Evolutionary conservation across 2,329 filamentous ascomycete genomes (phyloP).

Genomic region (Daldinia eschscholtzii): DNA sequence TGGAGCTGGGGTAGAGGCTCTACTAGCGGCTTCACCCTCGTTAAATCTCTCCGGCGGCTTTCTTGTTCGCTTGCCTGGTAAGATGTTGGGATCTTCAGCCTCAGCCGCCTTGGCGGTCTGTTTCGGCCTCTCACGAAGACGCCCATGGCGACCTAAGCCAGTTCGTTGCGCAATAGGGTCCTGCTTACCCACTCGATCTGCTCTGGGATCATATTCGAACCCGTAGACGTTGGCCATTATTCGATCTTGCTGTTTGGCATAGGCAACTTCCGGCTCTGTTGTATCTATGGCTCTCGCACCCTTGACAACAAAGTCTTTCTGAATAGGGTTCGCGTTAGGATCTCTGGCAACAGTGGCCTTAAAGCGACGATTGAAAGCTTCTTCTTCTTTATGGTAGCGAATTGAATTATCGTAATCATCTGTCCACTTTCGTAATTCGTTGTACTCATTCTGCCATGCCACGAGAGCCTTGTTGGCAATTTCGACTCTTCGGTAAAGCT

Average conservation of each 20-base stretch:
- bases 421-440: constrained; percentile 62
- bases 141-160: constrained; percentile 63
- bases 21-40: constrained; percentile 64
- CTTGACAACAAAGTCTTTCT: constrained; percentile 67
- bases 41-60: constrained; percentile 66
- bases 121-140: constrained; percentile 68
- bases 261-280: constrained; percentile 58
- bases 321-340: constrained; percentile 58
- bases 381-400: constrained; percentile 63
- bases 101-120: constrained; percentile 71
- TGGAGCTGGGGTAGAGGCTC: constrained; percentile 63
- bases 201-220: constrained; percentile 71
- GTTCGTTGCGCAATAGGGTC: constrained; percentile 69
- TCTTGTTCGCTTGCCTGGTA: constrained; percentile 66
- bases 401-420: constrained; percentile 70
- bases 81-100: constrained; percentile 60
- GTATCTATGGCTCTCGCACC: constrained; percentile 63
- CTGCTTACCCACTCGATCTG: constrained; percentile 69
- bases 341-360: constrained; percentile 59
- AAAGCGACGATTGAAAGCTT: constrained; percentile 56
- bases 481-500: constrained; percentile 61
- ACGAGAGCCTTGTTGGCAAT: constrained; percentile 61
- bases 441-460: constrained; percentile 68
- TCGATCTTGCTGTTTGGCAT: constrained; percentile 64
- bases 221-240: constrained; percentile 71